Conservation (phyloP, 306 rosid species). For the Begonia masoniana region DNA sequence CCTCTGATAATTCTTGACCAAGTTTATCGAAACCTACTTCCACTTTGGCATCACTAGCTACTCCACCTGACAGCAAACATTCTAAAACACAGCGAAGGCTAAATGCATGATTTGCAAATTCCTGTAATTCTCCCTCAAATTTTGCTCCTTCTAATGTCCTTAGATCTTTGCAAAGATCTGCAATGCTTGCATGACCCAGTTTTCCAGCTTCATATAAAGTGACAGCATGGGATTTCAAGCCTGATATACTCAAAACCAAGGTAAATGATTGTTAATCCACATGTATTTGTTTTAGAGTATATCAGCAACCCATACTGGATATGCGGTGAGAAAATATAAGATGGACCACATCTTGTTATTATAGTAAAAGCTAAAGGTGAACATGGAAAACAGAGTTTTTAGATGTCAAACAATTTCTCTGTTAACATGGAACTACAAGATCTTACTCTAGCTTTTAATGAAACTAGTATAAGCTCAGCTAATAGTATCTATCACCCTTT, state of each 20-base stretch:
- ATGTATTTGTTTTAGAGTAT: too few species aligned
- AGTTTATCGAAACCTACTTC: slow-evolving; percentile 30
- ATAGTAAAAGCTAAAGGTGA: too few species aligned
- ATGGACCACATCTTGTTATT: too few species aligned
- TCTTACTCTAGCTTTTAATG: too few species aligned
- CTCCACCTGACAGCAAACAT: slow-evolving; percentile 82
- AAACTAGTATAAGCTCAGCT: too few species aligned
- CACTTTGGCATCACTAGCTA: slow-evolving; percentile 25
- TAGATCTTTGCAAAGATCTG: slow-evolving; percentile 93
- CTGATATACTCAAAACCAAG: slow-evolving; percentile 30
- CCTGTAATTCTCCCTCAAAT: slow-evolving; percentile 94
- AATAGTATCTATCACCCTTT: too few species aligned
- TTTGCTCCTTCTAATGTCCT: slow-evolving; percentile 71
- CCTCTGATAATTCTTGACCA: slow-evolving; percentile 25
- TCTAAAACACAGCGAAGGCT: slow-evolving; percentile 88
- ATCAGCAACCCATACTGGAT: too few species aligned
- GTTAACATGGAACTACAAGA: too few species aligned
- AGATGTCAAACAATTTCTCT: too few species aligned
- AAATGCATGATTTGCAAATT: slow-evolving; percentile 91
- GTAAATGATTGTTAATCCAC: not conserved
- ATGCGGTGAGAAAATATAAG: too few species aligned
- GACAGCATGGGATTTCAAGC: slow-evolving; percentile 95
- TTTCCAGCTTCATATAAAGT: slow-evolving; percentile 95
- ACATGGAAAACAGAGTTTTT: too few species aligned
- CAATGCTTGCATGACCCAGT: slow-evolving; percentile 79